Conservation (phyloP, 305 asterid species). For the Lippia alba region DNA sequence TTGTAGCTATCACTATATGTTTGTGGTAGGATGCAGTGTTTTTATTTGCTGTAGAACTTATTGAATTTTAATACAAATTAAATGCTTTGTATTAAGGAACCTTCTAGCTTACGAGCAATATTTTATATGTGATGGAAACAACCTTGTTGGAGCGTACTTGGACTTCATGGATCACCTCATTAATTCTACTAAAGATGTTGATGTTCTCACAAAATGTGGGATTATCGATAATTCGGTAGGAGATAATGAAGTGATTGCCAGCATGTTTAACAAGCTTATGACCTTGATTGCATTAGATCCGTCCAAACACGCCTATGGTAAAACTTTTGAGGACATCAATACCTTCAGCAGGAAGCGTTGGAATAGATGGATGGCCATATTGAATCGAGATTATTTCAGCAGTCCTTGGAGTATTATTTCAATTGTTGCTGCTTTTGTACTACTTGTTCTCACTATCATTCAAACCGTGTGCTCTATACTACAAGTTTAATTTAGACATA, state of each 20-base stretch:
- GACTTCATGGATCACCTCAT: background rate
- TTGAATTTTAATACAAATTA: too few relatives aligned
- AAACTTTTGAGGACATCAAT: background rate
- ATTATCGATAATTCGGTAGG: background rate
- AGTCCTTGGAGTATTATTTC: background rate
- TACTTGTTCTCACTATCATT: background rate
- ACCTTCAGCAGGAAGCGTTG: background rate
- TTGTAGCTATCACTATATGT: too few relatives aligned
- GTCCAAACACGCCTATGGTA: background rate
- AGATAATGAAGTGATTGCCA: background rate
- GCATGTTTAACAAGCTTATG: background rate
- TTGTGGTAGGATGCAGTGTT: too few relatives aligned
- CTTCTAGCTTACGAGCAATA: background rate
- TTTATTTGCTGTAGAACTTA: too few relatives aligned
- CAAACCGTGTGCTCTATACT: background rate
- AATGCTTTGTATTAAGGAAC: background rate
- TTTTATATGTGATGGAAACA: background rate
- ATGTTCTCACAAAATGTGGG: background rate
- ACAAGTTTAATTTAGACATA: background rate
- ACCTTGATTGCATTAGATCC: background rate
- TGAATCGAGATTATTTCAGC: background rate
- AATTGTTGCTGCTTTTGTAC: background rate
- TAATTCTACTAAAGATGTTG: conserved; percentile 1
- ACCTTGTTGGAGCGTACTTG: background rate
- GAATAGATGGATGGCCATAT: background rate